Evolutionary conservation across 495 filamentous ascomycete genomes (phyloP), one percentile per base, ranked within the genome.

Genomic region (Neurospora hispaniola): DNA sequence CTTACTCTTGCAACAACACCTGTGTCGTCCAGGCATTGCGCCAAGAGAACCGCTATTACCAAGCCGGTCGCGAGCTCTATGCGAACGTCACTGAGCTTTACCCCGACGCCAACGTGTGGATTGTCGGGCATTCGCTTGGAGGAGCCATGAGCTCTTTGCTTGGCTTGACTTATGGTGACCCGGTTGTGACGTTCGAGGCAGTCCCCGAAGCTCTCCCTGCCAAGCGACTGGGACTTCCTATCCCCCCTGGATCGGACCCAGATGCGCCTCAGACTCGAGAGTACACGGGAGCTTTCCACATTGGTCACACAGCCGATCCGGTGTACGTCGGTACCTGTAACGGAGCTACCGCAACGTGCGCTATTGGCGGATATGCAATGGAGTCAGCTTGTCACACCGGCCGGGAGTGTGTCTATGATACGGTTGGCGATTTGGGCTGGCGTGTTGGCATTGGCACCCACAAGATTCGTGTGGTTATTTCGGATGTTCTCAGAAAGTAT

Each of bases 251-350:
- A 27, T 81, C 90, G 71, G 87, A 91, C 75, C 85, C 92, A 44
- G 84, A 87, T 41, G 82, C 89, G 38, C 92, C 92, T 10, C 92
- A 96, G 74, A 85, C 85, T 4, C 86, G 93, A 14, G 82, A 86
- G 70, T 87, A 87, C 75, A 96, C 92, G 3, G 95, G 93, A 3
- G 85, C 91, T n/a, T 97, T 89, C 76, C 96, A 99, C 81, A 93
- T 98, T 78, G 96, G 96, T 8, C 93, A 98, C 78, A 98, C 93
- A 6, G 96, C 96, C 9, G 96, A 99, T 81, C 96, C 96, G 0
- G 88, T 99, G 7, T 99, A 90, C 79, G 94, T 98, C 86, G 96
- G 96, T 40, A 91, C 91, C 11, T 99, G 96, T 81, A 97, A 97
- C 79, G 92, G 91, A 42, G 92, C 93, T 18, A 93, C 91, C 38